phyloP scores from a whole-genome alignment of 2,329 filamentous ascomycete genomes.

The Aspergillus novofumigatus region DNA sequence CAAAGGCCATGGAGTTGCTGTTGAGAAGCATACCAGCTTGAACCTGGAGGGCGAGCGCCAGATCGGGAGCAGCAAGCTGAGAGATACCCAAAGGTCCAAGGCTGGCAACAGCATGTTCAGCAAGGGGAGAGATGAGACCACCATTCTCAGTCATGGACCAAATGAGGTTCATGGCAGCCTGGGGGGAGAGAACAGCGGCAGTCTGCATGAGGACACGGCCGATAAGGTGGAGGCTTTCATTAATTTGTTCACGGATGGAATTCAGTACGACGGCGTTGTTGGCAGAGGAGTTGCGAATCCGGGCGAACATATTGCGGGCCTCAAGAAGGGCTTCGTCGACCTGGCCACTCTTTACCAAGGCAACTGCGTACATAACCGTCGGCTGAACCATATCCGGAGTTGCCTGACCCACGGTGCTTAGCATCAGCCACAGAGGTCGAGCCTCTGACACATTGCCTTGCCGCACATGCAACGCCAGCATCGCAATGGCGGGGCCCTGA shows the following conservation, averaged over 20 bases:
- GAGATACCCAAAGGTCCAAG: conserved; percentile 58
- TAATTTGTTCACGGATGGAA: conserved; percentile 72
- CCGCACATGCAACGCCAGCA: conserved; percentile 83
- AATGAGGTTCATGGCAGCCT: conserved; percentile 56
- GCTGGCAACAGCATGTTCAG: conserved; percentile 57
- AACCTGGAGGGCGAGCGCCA: conserved; percentile 59
- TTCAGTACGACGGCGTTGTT: conserved; percentile 46
- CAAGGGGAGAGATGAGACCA: conserved; percentile 56
- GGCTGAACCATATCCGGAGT: conserved; percentile 73
- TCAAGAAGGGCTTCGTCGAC: conserved; percentile 75
- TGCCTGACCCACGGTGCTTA: conserved; percentile 57
- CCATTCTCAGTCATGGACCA: conserved; percentile 65
- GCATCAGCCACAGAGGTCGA: conserved; percentile 72
- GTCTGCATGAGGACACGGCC: conserved; percentile 54
- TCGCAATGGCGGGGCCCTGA: conserved; percentile 64
- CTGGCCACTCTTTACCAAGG: conserved; percentile 79
- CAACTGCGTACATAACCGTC: conserved; percentile 83
- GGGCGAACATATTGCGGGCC: conserved; percentile 80
- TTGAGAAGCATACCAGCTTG: conserved; percentile 49
- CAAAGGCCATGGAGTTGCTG: conserved; percentile 39
- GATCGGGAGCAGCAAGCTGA: conserved; percentile 47
- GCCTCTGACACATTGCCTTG: conserved; percentile 74
- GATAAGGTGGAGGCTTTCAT: conserved; percentile 74
- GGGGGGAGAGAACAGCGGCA: conserved; percentile 48
- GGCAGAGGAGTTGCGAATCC: conserved; percentile 63